phyloP scores from a whole-genome alignment of 148 eudicot species.

The Polygonum maritimum region DNA sequence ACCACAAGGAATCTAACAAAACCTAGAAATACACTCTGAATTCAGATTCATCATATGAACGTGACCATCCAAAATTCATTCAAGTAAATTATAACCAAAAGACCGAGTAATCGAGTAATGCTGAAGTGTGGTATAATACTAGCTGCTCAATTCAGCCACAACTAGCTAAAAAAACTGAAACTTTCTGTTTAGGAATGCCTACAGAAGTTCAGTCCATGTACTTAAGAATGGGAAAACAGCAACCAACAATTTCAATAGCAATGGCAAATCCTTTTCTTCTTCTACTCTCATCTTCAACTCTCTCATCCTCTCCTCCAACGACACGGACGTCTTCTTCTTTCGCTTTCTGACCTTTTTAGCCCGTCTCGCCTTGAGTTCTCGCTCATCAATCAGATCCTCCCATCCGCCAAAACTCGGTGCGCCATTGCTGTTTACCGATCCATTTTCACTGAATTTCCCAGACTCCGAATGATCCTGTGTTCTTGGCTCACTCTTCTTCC shows the following conservation, averaged over 20 bases:
- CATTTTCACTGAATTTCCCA: constrained; percentile 3
- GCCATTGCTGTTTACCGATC: constrained; percentile 12
- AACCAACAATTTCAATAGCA: constrained; percentile 53
- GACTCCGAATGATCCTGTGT: constrained; percentile 36
- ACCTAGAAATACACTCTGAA: neutral
- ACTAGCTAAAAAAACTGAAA: neutral
- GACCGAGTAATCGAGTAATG: neutral
- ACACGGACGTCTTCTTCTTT: neutral
- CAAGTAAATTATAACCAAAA: too few relatives aligned
- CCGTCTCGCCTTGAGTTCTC: constrained; percentile 11
- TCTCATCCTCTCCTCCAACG: constrained; percentile 12
- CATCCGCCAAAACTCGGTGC: constrained; percentile 60
- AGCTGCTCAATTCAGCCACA: constrained; percentile 3
- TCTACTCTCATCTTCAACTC: constrained; percentile 22
- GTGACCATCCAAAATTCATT: too few relatives aligned
- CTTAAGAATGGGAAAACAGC: constrained; percentile 52
- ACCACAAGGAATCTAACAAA: too few relatives aligned
- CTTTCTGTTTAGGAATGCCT: neutral
- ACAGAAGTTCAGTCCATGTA: constrained; percentile 40
- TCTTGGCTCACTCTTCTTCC: constrained; percentile 13
- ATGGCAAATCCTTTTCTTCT: constrained; percentile 36
- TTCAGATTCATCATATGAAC: neutral
- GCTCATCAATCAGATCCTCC: constrained; percentile 51
- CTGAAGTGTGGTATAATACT: neutral
- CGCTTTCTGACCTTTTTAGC: neutral